Conservation (phyloP, 129 eudicot genomes). For the Arctium minus region DNA sequence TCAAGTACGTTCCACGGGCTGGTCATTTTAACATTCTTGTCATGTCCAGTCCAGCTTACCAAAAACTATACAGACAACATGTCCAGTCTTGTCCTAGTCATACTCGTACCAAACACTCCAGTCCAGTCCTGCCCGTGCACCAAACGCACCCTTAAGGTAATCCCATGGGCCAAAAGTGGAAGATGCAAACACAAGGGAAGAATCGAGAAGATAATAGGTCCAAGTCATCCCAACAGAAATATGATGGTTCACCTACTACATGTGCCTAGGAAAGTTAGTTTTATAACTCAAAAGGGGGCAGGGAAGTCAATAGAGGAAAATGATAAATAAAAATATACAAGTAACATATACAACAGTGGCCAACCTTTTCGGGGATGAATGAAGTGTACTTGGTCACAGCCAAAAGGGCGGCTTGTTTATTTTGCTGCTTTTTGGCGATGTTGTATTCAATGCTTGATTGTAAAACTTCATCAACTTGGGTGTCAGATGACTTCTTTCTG, state of each 20-base stretch:
- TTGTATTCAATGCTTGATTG: constrained; percentile 39
- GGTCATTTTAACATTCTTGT: not conserved
- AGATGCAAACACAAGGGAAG: not conserved
- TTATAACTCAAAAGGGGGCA: not conserved
- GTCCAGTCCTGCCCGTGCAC: not conserved
- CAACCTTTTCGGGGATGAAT: constrained; percentile 86
- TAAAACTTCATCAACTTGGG: constrained; percentile 24
- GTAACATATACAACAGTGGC: not conserved
- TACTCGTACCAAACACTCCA: not conserved
- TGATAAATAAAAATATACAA: not conserved
- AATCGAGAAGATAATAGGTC: not conserved
- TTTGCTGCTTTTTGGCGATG: constrained; percentile 32
- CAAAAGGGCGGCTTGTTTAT: constrained; percentile 39
- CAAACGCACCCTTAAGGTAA: not conserved
- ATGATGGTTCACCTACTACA: not conserved
- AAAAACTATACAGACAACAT: not conserved
- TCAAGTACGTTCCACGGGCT: not conserved
- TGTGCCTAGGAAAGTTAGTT: not conserved
- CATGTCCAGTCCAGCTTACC: not conserved
- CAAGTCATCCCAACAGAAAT: not conserved
- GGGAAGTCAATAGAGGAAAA: constrained; percentile 3
- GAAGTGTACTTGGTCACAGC: constrained; percentile 52
- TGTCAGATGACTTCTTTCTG: constrained; percentile 40
- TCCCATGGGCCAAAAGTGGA: not conserved
- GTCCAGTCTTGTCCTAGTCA: not conserved